A percentile compares a stretch with the other conserved stretches of the same genome.
Conservation (phyloP, 1,284 basidiomycete species). For the Ustilago esculenta region DNA sequence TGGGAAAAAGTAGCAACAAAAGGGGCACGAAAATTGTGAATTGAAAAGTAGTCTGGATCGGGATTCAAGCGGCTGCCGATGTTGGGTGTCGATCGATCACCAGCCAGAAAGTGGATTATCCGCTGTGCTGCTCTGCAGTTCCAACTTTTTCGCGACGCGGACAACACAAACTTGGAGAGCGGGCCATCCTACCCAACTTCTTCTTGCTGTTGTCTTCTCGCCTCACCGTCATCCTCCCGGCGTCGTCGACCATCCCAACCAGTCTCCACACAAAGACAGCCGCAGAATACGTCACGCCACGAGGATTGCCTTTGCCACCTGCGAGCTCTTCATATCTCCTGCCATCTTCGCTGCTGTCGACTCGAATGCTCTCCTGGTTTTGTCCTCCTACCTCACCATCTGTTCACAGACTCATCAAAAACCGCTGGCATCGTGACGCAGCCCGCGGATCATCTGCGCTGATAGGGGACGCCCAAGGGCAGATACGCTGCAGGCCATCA, state of each 20-base stretch:
- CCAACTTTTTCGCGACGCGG: conserved; percentile 28
- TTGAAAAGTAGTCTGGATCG: no score
- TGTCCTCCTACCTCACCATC: not conserved
- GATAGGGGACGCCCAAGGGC: no score
- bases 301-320: not conserved
- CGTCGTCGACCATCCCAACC: conserved; percentile 1
- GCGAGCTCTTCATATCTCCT: not conserved
- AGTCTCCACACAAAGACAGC: not conserved
- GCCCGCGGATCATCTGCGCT: no score
- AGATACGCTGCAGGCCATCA: no score
- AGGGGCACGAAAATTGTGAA: not conserved
- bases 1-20: conserved; percentile 5
- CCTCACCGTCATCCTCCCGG: conserved; percentile 2
- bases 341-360: not conserved
- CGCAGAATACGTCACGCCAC: no score
- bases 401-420: no score
- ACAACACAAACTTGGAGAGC: no score
- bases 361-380: conserved; percentile 19
- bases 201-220: conserved; percentile 7
- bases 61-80: conserved; percentile 1
- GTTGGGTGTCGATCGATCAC: conserved; percentile 24
- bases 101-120: not conserved
- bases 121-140: conserved; percentile 9
- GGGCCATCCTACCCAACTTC: no score
- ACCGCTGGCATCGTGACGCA: no score